phyloP scores from a whole-genome alignment of 2,329 filamentous ascomycete species.

The Rutstroemia sp. region DNA sequence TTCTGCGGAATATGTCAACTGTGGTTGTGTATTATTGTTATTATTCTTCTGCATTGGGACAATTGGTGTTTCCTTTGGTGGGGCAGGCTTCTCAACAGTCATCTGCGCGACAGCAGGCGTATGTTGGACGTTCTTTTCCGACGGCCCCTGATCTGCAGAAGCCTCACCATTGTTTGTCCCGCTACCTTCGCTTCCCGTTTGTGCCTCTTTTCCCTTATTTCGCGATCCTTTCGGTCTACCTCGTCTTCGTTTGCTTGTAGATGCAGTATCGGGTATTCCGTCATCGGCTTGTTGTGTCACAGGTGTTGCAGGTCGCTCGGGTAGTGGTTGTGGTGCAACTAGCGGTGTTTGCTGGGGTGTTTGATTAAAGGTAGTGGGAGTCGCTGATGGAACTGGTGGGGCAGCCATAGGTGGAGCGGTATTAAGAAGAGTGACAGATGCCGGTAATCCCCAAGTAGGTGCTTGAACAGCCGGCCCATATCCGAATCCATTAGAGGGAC shows the following conservation, averaged over 20 bases:
- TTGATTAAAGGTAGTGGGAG: conserved; percentile 9
- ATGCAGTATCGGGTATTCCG: conserved; percentile 11
- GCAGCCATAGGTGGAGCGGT: conserved; percentile 15
- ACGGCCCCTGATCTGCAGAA: conserved; percentile 10
- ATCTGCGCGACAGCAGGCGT: conserved; percentile 15
- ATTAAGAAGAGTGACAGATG: conserved; percentile 24
- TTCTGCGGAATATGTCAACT: conserved; percentile 18
- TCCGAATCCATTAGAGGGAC: conserved; percentile 27
- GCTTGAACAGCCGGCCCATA: conserved; percentile 25
- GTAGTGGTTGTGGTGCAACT: conserved; percentile 10
- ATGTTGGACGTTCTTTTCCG: conserved; percentile 14
- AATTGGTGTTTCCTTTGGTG: conserved; percentile 10
- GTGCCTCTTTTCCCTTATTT: conserved; percentile 32
- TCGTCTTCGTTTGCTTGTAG: conserved; percentile 27
- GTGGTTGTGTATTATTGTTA: conserved; percentile 18
- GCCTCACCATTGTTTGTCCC: background rate
- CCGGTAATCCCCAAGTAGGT: conserved; percentile 26
- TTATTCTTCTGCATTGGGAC: conserved; percentile 27
- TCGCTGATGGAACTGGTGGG: conserved; percentile 7
- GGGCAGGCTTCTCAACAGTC: conserved; percentile 9
- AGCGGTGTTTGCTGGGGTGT: no score
- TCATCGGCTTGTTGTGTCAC: conserved; percentile 15
- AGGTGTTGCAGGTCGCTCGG: conserved; percentile 17
- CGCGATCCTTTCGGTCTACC: conserved; percentile 46
- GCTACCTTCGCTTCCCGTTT: conserved; percentile 5